A percentile compares a stretch with the other conserved stretches of the same genome.
phyloP scores from a whole-genome alignment of 495 filamentous ascomycete species.

The Trichoderma reesei region DNA sequence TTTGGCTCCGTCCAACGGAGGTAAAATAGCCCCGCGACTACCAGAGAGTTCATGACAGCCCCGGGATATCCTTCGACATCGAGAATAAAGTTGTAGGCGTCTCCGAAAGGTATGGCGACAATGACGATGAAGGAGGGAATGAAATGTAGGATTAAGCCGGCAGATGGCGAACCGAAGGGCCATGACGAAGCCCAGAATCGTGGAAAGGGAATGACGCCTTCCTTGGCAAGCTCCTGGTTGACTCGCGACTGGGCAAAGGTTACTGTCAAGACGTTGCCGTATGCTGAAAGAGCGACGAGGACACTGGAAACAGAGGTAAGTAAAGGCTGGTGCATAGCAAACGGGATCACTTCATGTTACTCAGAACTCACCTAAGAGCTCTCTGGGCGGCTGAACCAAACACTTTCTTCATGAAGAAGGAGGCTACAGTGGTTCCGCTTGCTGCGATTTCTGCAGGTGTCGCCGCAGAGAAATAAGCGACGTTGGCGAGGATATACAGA shows the following conservation, averaged over 20 bases:
- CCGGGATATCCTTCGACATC: constrained; percentile 33
- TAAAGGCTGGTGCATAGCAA: neutral
- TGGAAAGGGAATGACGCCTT: constrained; percentile 55
- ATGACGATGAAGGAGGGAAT: constrained; percentile 37
- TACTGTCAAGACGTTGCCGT: constrained; percentile 46
- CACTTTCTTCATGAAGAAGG: constrained; percentile 44
- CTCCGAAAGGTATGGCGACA: constrained; percentile 35
- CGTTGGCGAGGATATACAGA: constrained; percentile 50
- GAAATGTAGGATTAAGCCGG: constrained; percentile 37
- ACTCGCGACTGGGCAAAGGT: constrained; percentile 48
- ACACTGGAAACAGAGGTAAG: constrained; percentile 15
- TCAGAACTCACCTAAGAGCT: neutral
- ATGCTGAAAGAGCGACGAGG: constrained; percentile 44
- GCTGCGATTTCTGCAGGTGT: constrained; percentile 15
- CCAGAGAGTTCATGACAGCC: constrained; percentile 43
- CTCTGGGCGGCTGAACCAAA: constrained; percentile 32
- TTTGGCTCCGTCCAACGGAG: constrained; percentile 34
- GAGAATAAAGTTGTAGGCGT: constrained; percentile 28
- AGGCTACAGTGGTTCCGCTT: constrained; percentile 17
- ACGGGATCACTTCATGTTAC: neutral
- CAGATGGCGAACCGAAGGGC: constrained; percentile 44
- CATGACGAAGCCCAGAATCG: constrained; percentile 48
- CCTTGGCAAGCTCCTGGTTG: constrained; percentile 58
- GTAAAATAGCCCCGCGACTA: constrained; percentile 43
- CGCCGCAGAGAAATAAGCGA: constrained; percentile 48